Evolutionary conservation across 768 basidiomycete genomes (phyloP), one percentile per base, ranked within the genome.

Genomic region (Tulasnella sp.): DNA sequence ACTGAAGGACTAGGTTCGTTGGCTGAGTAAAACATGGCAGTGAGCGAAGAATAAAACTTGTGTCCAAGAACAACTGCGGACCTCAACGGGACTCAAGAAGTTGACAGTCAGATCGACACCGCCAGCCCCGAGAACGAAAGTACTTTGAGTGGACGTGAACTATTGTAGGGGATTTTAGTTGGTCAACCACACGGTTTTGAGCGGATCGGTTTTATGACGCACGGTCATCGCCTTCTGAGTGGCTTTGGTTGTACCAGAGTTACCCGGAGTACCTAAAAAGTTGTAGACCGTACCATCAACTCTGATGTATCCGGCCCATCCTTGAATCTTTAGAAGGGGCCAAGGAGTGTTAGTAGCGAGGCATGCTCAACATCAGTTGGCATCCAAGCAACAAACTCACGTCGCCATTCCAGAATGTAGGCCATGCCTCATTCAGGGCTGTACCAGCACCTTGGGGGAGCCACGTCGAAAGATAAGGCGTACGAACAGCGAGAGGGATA

Each of bases 111-210:
- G 62, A 62, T 83, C 80, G 15, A 86, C 72, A 2, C 80, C 78
- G 3, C 84, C 85, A 2, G 85, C 82, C 2, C 75, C 76, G 53
- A 85, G 67, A 3, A 78, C 75, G 63, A 85, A 86, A 38, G 74
- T 76, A 62, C 80, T 82, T 66, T 83, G 82, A 0, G 82, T 84
- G 1, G 82, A 74, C 1, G 84, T 85, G 65, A 84, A 84, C 84
- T 84, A 29, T 38, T 38, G 34, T 38, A 38, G 34, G 34, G 34
- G 15, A n/a, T n/a, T n/a, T 61, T 45, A 55, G 53, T 8, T 1
- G 17, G 15, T 38, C 5, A 38, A 38, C 34, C 34, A 7, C 34
- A 7, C 15, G 7, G 7, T 38, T 38, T 38, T 38, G 15, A 15
- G 34, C 15, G 34, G 34, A n/a, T n/a, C n/a, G n/a, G n/a, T n/a